Conservation (phyloP, 345 rosid genomes). For the Pelargonium nanum region DNA sequence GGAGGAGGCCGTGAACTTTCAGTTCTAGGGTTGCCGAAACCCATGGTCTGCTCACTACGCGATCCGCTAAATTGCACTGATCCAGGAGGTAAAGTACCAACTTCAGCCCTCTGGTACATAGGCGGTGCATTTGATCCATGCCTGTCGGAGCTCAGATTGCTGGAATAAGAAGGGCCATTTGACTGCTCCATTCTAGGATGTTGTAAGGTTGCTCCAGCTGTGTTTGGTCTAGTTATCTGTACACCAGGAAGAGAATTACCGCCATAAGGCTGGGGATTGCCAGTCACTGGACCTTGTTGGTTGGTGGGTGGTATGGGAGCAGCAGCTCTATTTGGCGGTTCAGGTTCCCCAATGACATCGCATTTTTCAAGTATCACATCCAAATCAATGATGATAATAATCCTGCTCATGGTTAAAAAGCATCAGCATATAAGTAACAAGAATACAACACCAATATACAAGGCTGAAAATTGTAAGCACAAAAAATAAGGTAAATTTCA, state of each 20-base stretch:
- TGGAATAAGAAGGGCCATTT: constrained; percentile 15
- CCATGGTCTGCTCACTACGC: constrained; percentile 21
- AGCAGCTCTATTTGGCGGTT: constrained; percentile 22
- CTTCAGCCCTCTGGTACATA: constrained; percentile 23
- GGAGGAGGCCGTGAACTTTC: constrained; percentile 29
- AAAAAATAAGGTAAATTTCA: neutral
- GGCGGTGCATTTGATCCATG: constrained; percentile 26
- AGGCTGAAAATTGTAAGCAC: neutral
- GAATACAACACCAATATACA: neutral
- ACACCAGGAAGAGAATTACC: neutral
- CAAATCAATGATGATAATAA: constrained; percentile 54
- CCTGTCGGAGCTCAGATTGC: constrained; percentile 25
- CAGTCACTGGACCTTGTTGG: neutral
- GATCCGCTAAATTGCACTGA: constrained; percentile 23
- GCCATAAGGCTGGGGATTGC: neutral
- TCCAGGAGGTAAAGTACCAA: constrained; percentile 24
- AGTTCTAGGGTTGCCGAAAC: constrained; percentile 30
- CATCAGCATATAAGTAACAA: neutral
- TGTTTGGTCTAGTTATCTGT: constrained; percentile 8
- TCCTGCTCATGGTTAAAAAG: constrained; percentile 30
- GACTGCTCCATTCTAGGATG: constrained; percentile 1
- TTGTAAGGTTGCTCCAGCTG: constrained; percentile 16
- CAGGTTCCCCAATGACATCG: constrained; percentile 45
- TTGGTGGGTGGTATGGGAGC: constrained; percentile 14
- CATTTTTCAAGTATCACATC: constrained; percentile 36